Evolutionary conservation across 1,284 basidiomycete genomes (phyloP).

Genomic region (Trametes hirsuta): DNA sequence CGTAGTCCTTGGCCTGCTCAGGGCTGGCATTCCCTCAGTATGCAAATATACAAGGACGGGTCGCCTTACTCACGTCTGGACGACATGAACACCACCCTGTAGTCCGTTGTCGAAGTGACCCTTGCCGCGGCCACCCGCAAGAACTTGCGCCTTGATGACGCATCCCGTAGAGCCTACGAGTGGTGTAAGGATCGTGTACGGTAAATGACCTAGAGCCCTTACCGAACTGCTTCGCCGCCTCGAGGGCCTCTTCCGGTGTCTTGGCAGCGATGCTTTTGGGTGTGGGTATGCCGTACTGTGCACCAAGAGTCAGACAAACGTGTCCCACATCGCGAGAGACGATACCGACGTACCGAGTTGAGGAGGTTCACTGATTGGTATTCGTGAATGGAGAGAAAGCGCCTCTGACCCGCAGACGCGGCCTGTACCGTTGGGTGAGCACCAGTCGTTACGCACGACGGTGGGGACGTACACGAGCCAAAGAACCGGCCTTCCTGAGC

Average conservation of each 20-base stretch:
- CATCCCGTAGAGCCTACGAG: conserved; percentile 68
- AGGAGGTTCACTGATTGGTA: conserved; percentile 96
- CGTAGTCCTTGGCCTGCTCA: conserved; percentile 87
- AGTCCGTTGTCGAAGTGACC: conserved; percentile 97
- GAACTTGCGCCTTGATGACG: conserved; percentile 98
- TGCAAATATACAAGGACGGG: background rate
- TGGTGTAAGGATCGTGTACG: background rate
- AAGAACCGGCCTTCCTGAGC: conserved; percentile 59
- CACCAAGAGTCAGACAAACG: background rate
- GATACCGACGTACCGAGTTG: conserved; percentile 71
- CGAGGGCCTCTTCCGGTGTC: conserved; percentile 87
- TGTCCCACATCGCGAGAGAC: background rate
- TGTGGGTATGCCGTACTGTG: conserved; percentile 94
- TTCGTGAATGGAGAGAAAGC: conserved; percentile 97
- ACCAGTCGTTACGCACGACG: background rate
- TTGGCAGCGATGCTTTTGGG: conserved; percentile 91
- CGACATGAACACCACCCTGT: conserved; percentile 96
- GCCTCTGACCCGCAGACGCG: conserved; percentile 81
- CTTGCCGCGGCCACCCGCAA: conserved; percentile 98
- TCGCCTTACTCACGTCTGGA: conserved; percentile 70
- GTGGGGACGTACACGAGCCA: conserved; percentile 57
- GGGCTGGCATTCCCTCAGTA: conserved; percentile 55
- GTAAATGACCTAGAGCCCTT: conserved; percentile 20
- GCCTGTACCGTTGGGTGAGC: conserved; percentile 41
- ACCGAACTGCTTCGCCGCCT: conserved; percentile 91